Base-by-base conservation (phyloP, 352 stramenopile species). In the Pythium scleroteichum region DNA sequence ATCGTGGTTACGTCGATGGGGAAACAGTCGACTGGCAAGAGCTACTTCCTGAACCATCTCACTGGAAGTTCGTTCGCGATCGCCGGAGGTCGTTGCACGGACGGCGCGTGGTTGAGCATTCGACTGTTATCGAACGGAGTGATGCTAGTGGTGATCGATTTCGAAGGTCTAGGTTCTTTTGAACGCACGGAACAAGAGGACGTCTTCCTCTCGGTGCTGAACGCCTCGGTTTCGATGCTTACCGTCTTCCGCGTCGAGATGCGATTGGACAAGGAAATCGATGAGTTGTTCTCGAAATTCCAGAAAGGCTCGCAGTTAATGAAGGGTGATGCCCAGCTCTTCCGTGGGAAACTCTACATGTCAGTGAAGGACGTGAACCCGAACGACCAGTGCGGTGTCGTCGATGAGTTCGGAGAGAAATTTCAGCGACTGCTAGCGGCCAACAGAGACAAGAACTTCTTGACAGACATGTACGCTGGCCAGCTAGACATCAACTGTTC, bases 221-320 rank as follows among this genome's bases (percentile, higher is more conserved):
- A 92, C 29, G 77, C 83, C 0, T 82, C 79, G 7, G 23, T 92
- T 0, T 92, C 80, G 19, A 81, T 80, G 66, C 79, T 90, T 17
- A 92, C 83, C 0, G 71, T 92, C 17, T 90, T 92, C 52, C 72
- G 83, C 20, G 87, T 86, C 59, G 79, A 91, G 47, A 90, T 90
- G 83, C 78, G 81, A 2, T 73, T 90, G 2, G 81, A 93, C 57
- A 90, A 90, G 48, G 79, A 91, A 29, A 85, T 90, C 22, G 81
- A 90, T 38, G 65, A 73, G 2, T 54, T 93, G 2, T 93, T 91
- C 35, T 66, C 54, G 2, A 76, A 78, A 19, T 91, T 93, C 41
- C 81, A 93, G 44, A 84, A 87, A 23, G 83, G 83, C 32, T 60
- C 78, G 0, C 69, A 82, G 40, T 56, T 93, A 19, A 53, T 93